Evolutionary conservation across 1,139 yeast genomes (phyloP), one percentile per base, ranked within the genome.

Genomic region (Pichia sp.): DNA sequence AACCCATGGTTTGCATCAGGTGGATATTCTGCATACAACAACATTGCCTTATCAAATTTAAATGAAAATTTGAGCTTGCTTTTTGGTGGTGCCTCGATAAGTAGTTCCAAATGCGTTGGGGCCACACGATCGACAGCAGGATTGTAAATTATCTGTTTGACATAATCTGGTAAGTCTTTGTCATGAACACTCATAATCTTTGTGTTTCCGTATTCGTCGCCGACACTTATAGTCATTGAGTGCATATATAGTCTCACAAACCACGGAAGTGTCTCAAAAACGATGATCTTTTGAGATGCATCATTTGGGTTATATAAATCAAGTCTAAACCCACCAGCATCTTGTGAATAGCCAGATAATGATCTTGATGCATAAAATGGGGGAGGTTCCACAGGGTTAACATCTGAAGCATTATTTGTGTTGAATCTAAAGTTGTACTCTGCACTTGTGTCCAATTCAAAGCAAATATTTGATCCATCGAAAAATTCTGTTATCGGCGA

Each of bases 1-100:
- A 93, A 95, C 0, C 99, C 99, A 63, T 93, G 97, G 69, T 95
- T 95, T 1, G 99, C 99, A 75, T 95, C 99, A 1, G 99, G 99
- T 12, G 99, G 99, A 65, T 95, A 95, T 68, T 95, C 99, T 8
- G 93, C 87, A 61, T 89, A 84, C 58, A 86, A 79, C 48, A 95
- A 76, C 65, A 93, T 75, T 0, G 96, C 84, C 70, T 92, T 93
- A 67, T 93, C 98, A 67, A 93, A 91, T 56, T 86, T 83, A 66
- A 88, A 89, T 2, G 86, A 80, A 55, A 93, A 65, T 1, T 87
- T 78, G 44, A 89, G 71, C 3, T 84, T 76, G 34, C 85, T 77
- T 2, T 74, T 67, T 1, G 95, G 79, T 0, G 97, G 97, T 2
- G 92, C 67, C 0, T 64, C 67, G 27, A 93, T 67, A 14, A 72